Percentiles rank a stretch among this genome's conserved stretches.
phyloP scores from a whole-genome alignment of 192 early-diverging fungal genomes.

The Pilobolus umbonatus region DNA sequence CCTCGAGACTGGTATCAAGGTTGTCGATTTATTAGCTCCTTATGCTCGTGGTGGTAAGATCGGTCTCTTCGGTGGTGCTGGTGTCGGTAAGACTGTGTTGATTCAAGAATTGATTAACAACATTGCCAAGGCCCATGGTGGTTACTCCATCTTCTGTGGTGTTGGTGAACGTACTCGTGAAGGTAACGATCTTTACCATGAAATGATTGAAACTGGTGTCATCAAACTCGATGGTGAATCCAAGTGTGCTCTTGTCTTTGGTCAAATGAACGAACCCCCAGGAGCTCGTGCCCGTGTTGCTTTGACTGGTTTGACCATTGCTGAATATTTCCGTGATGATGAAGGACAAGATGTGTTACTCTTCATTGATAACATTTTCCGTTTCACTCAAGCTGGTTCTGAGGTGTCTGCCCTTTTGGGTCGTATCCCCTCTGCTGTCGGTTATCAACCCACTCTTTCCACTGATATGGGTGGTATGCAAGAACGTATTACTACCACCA shows the following conservation, averaged over 20 bases:
- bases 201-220: slow-evolving; percentile 74
- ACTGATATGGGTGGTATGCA: slow-evolving; percentile 99
- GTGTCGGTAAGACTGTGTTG: slow-evolving; percentile 99
- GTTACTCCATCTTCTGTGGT: slow-evolving; percentile 98
- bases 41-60: slow-evolving; percentile 98
- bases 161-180: slow-evolving; percentile 99
- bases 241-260: slow-evolving; percentile 95
- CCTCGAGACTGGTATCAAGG: slow-evolving; percentile 98
- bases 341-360: slow-evolving; percentile 99
- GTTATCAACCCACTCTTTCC: slow-evolving; percentile 98
- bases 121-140: slow-evolving; percentile 98
- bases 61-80: slow-evolving; percentile 98
- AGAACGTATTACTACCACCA: slow-evolving; percentile 99
- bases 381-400: slow-evolving; percentile 99
- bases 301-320: slow-evolving; percentile 95
- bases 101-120: slow-evolving; percentile 99
- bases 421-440: slow-evolving; percentile 99
- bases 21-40: slow-evolving; percentile 96
- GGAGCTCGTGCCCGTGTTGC: slow-evolving; percentile 99
- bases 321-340: slow-evolving; percentile 99
- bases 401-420: slow-evolving; percentile 98
- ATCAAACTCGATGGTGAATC: slow-evolving; percentile 92
- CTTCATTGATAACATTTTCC: slow-evolving; percentile 99
- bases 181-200: slow-evolving; percentile 89
- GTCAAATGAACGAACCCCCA: slow-evolving; percentile 99